Evolutionary conservation across 1,284 basidiomycete genomes (phyloP).

Genomic region (Microbotryum intermedium): DNA sequence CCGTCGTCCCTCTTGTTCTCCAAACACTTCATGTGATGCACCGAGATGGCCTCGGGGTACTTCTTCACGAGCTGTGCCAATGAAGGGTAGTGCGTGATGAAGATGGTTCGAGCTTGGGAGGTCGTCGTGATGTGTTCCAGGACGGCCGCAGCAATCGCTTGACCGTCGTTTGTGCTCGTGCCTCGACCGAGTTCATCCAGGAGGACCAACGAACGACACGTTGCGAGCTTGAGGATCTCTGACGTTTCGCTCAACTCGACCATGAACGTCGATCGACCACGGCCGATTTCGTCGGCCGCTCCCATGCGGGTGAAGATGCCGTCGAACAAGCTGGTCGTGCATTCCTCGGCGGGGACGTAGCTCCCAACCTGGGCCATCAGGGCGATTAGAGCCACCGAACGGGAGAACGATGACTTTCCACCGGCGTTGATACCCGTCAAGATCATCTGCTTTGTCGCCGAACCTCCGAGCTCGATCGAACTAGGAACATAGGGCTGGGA

Average conservation of each 20-base stretch:
- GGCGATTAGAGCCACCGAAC: constrained; percentile 40
- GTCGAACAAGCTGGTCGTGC: constrained; percentile 68
- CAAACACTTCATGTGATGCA: constrained; percentile 78
- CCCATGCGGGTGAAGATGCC: constrained; percentile 50
- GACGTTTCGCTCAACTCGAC: constrained; percentile 87
- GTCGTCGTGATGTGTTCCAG: constrained; percentile 59
- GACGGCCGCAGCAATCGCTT: constrained; percentile 72
- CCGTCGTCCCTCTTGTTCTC: constrained; percentile 51
- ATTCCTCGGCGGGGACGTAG: constrained; percentile 57
- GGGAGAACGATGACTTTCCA: constrained; percentile 40
- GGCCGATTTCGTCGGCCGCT: constrained; percentile 73
- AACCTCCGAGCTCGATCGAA: constrained; percentile 28
- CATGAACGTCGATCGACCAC: constrained; percentile 64
- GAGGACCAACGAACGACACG: constrained; percentile 47
- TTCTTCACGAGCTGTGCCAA: constrained; percentile 17
- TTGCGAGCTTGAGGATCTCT: constrained; percentile 57
- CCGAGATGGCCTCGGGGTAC: constrained; percentile 46
- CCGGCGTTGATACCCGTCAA: constrained; percentile 40
- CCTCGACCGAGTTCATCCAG: constrained; percentile 63
- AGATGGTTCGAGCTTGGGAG: constrained; percentile 69
- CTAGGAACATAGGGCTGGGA: constrained; percentile 75
- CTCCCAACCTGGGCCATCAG: constrained; percentile 53
- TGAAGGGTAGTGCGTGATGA: constrained; percentile 82
- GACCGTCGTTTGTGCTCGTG: constrained; percentile 75
- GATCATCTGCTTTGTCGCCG: constrained; percentile 14